Evolutionary conservation across 208 protist species (phyloP).

Genomic region (Dictyostelium gargantuum): DNA sequence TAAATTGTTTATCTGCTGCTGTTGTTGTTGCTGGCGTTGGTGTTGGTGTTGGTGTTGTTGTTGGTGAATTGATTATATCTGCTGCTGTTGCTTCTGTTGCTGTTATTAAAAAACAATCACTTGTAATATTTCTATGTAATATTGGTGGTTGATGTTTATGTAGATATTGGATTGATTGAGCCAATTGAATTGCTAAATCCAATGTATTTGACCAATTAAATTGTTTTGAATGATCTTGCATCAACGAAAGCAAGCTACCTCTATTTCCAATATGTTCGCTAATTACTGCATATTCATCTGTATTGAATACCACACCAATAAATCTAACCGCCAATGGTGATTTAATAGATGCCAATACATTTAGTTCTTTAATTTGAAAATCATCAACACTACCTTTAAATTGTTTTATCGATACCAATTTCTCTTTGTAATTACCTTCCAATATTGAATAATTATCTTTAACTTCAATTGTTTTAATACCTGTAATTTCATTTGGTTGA

Average conservation of each 20-base stretch:
- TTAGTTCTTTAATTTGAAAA: constrained; percentile 3
- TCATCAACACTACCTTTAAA: not conserved
- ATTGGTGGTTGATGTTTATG: constrained; percentile 20
- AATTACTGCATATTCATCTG: not conserved
- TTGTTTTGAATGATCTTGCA: not conserved
- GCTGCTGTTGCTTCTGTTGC: not conserved
- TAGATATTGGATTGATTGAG: not conserved
- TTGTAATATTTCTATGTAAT: constrained; percentile 41
- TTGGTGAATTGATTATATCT: too few species aligned
- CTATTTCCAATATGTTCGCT: not conserved
- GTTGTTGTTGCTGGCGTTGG: not conserved
- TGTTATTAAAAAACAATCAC: not conserved
- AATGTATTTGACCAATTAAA: not conserved
- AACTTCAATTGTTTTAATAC: not conserved
- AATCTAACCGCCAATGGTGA: not conserved
- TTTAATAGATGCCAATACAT: not conserved
- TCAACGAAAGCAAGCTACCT: not conserved
- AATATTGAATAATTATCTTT: constrained; percentile 1
- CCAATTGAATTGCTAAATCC: constrained; percentile 9
- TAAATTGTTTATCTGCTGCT: not conserved
- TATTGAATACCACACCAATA: constrained; percentile 42
- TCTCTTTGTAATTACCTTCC: not conserved
- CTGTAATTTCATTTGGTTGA: constrained; percentile 1
- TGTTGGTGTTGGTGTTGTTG: not conserved
- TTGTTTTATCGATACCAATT: constrained; percentile 1